Conservation (phyloP, 2,329 filamentous ascomycete species). For the Neocatenulostroma microsporum region DNA sequence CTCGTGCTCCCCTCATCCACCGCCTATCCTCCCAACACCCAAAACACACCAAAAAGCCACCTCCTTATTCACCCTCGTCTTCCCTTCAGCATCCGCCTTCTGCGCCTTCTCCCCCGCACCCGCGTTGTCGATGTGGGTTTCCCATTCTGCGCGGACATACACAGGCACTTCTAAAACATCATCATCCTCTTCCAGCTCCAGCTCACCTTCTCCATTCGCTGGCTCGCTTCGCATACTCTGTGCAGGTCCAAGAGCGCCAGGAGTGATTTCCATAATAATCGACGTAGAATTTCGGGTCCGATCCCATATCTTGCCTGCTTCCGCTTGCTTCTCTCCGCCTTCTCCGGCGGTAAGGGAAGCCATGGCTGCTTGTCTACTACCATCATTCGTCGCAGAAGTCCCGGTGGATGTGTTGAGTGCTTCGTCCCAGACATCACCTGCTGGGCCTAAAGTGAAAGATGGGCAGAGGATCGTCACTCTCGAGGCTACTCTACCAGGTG, state of each 20-base stretch:
- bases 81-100: too few relatives aligned
- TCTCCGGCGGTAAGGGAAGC: slow-evolving; percentile 29
- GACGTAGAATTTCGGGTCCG: slow-evolving; percentile 89
- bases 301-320: slow-evolving; percentile 95
- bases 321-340: slow-evolving; percentile 54
- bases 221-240: slow-evolving; percentile 35
- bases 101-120: slow-evolving; percentile 54
- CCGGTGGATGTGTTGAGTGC: slow-evolving; percentile 52
- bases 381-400: slow-evolving; percentile 12
- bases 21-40: slow-evolving; percentile 69
- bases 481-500: slow-evolving; percentile 66
- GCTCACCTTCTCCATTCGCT: too few relatives aligned
- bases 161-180: slow-evolving; percentile 82
- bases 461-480: slow-evolving; percentile 90
- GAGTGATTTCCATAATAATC: slow-evolving; percentile 83
- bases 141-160: slow-evolving; percentile 89
- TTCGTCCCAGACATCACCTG: slow-evolving; percentile 91
- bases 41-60: slow-evolving; percentile 94
- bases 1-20: too few relatives aligned
- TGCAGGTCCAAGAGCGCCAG: slow-evolving; percentile 31
- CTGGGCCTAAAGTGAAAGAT: slow-evolving; percentile 87
- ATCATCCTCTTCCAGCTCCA: slow-evolving; percentile 47
- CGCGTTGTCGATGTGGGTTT: slow-evolving; percentile 56
- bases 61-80: slow-evolving; percentile 82
- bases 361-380: slow-evolving; percentile 25